Conservation (phyloP, 805 yeast species). For the Suhomyces pyralidae region DNA sequence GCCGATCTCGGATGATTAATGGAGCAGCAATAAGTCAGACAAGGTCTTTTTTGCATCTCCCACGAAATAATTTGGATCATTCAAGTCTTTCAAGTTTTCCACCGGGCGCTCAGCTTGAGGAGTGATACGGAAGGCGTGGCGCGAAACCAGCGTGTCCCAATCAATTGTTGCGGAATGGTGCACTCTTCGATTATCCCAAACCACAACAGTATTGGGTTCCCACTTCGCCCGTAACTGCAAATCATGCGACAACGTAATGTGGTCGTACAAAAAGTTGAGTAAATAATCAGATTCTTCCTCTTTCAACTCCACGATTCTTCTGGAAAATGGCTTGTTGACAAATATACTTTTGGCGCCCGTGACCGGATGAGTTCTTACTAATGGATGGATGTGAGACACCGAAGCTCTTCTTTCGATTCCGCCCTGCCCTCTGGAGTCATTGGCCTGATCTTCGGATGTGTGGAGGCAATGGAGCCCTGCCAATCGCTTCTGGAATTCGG, state of each 20-base stretch:
- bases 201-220: constrained; percentile 66
- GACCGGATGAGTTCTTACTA: constrained; percentile 72
- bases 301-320: constrained; percentile 69
- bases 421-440: constrained; percentile 48
- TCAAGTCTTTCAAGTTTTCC: constrained; percentile 38
- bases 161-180: constrained; percentile 69
- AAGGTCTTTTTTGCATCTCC: constrained; percentile 32
- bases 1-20: neutral
- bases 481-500: constrained; percentile 55
- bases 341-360: constrained; percentile 58
- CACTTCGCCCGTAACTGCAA: constrained; percentile 68
- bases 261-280: constrained; percentile 53
- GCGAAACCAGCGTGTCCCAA: constrained; percentile 62
- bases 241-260: constrained; percentile 53
- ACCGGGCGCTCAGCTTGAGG: constrained; percentile 72
- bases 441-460: constrained; percentile 71
- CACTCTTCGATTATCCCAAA: constrained; percentile 78
- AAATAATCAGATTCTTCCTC: constrained; percentile 65
- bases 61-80: constrained; percentile 30
- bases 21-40: constrained; percentile 8
- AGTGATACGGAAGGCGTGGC: constrained; percentile 75
- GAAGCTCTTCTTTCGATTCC: constrained; percentile 65
- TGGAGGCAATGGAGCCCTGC: constrained; percentile 65
- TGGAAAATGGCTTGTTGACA: constrained; percentile 59
- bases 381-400: constrained; percentile 63